Evolutionary conservation across 2,329 filamentous ascomycete genomes (phyloP).

Genomic region (Teratosphaeriaceae sp.): DNA sequence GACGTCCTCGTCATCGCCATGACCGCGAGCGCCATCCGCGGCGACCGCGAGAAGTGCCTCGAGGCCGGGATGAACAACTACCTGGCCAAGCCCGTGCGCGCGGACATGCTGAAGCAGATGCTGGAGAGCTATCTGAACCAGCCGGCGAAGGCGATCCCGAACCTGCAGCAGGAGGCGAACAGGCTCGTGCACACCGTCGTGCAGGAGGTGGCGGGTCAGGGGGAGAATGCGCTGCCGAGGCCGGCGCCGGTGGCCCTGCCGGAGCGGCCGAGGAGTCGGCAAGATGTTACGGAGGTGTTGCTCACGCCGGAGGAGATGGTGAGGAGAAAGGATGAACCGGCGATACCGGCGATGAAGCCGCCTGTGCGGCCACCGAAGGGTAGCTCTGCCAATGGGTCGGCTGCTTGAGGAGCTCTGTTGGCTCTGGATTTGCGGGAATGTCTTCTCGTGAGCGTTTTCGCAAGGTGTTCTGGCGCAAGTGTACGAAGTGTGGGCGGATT

Average conservation of each 20-base stretch:
- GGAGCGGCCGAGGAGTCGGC: conserved; percentile 15
- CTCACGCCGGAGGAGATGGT: conserved; percentile 24
- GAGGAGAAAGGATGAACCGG: conserved; percentile 10
- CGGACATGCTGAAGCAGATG: conserved; percentile 78
- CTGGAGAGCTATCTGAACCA: conserved; percentile 60
- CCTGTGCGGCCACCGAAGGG: no score
- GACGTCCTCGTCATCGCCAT: conserved; percentile 92
- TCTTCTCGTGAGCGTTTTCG: no score
- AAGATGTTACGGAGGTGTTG: conserved; percentile 19
- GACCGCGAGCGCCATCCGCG: conserved; percentile 92
- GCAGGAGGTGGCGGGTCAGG: conserved; percentile 12
- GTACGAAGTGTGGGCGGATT: no score
- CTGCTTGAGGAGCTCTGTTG: no score
- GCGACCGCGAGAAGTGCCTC: conserved; percentile 91
- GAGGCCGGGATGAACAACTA: conserved; percentile 98
- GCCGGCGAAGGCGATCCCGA: conserved; percentile 36
- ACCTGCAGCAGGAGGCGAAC: conserved; percentile 41
- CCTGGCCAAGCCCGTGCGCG: conserved; percentile 88
- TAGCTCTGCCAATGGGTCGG: background rate
- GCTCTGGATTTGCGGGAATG: no score
- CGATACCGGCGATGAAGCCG: background rate
- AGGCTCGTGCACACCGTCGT: conserved; percentile 35
- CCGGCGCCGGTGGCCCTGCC: background rate
- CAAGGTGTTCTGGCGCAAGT: no score
- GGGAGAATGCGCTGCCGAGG: conserved; percentile 1